Evolutionary conservation across 768 basidiomycete genomes (phyloP).

Genomic region (Rhodotorula babjevae): DNA sequence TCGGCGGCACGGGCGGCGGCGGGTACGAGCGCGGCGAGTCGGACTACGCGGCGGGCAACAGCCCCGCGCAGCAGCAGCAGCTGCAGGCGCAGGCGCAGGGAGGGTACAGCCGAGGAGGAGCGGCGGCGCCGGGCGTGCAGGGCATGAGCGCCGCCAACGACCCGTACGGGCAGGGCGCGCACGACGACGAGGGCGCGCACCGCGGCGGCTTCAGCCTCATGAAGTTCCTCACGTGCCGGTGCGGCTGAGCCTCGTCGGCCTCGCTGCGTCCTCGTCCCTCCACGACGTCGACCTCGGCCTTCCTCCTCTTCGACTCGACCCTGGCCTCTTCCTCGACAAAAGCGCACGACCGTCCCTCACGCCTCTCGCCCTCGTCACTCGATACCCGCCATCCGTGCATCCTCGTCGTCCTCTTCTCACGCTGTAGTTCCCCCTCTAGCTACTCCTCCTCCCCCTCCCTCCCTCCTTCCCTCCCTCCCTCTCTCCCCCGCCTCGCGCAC

Average conservation of each 20-base stretch:
- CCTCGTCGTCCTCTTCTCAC: neutral
- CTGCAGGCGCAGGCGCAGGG: conserved; percentile 11
- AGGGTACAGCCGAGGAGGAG: conserved; percentile 12
- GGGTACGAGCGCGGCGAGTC: neutral
- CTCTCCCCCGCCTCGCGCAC: no score
- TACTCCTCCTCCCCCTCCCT: no score
- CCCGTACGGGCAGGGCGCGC: conserved; percentile 30
- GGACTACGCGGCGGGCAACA: neutral
- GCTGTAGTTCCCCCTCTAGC: no score
- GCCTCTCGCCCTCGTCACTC: neutral
- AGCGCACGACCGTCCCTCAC: neutral
- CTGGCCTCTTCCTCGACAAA: neutral
- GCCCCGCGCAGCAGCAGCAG: conserved; percentile 1
- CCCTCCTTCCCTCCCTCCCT: no score
- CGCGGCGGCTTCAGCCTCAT: conserved; percentile 38
- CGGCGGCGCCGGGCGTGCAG: neutral
- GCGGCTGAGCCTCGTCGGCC: conserved; percentile 20
- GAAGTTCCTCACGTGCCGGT: conserved; percentile 42
- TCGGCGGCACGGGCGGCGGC: neutral
- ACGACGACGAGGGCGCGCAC: conserved; percentile 31
- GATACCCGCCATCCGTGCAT: neutral
- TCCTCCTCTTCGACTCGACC: neutral
- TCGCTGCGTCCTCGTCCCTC: neutral
- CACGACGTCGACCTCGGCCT: no score
- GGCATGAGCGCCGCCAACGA: neutral